phyloP scores from a whole-genome alignment of 352 stramenopile genomes.

The Aphanomyces stellatus region DNA sequence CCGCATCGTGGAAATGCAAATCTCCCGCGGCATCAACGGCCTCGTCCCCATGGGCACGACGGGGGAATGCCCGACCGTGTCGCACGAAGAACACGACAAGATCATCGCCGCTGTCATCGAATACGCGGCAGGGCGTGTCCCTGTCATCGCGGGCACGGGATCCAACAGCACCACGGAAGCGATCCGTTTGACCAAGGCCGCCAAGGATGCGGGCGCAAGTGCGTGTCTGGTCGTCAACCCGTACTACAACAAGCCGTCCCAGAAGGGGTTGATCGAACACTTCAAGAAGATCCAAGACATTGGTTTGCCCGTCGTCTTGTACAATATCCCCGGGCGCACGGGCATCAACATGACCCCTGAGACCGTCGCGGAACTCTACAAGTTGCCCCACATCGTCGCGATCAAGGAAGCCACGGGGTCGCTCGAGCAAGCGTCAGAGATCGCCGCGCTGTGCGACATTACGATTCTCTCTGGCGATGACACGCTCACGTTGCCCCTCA shows the following conservation, averaged over 20 bases:
- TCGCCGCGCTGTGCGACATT: constrained; percentile 83
- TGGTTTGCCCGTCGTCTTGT: constrained; percentile 91
- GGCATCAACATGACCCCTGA: constrained; percentile 92
- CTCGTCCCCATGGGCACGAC: constrained; percentile 97
- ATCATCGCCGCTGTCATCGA: constrained; percentile 90
- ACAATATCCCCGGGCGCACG: constrained; percentile 97
- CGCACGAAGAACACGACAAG: constrained; percentile 91
- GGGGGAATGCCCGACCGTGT: constrained; percentile 93
- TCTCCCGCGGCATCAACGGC: constrained; percentile 92
- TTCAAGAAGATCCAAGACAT: constrained; percentile 86
- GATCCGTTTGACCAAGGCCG: constrained; percentile 75
- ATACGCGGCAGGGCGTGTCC: constrained; percentile 70
- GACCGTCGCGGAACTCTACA: constrained; percentile 88
- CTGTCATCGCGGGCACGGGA: constrained; percentile 93
- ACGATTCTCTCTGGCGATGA: constrained; percentile 88
- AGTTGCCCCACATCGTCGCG: constrained; percentile 94
- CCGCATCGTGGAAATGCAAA: constrained; percentile 88
- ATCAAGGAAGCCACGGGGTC: constrained; percentile 97
- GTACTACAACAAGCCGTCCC: constrained; percentile 99
- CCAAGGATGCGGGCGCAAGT: constrained; percentile 90
- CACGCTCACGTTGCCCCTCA: constrained; percentile 85
- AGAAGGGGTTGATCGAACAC: constrained; percentile 92
- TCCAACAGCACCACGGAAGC: constrained; percentile 89
- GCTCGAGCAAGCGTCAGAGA: constrained; percentile 83
- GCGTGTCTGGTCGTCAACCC: constrained; percentile 94